Conservation (phyloP, 148 eudicot species). For the Diospyros kaki region DNA sequence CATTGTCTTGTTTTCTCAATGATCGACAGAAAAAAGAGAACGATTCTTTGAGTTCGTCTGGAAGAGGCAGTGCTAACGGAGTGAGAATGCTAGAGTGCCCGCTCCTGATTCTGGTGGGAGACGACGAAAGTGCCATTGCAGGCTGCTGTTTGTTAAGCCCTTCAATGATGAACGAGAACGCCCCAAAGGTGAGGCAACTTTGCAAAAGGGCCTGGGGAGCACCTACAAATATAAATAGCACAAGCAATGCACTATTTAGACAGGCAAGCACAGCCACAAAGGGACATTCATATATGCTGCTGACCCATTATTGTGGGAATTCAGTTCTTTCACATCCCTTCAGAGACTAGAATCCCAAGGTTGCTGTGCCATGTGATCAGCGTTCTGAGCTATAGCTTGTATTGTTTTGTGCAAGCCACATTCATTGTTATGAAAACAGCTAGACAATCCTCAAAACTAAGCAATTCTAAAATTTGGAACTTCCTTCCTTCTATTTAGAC, state of each 20-base stretch:
- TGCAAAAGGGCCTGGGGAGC: conserved; percentile 75
- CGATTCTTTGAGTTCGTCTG: conserved; percentile 52
- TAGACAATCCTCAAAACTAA: no score
- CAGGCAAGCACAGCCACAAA: no score
- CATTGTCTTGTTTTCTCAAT: conserved; percentile 26
- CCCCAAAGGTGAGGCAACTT: conserved; percentile 79
- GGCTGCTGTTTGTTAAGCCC: conserved; percentile 72
- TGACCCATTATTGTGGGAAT: no score
- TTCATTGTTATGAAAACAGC: no score
- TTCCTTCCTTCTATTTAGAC: no score
- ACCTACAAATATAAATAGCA: conserved; percentile 36
- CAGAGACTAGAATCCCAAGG: no score
- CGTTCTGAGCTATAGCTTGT: no score
- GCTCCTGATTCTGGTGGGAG: conserved; percentile 15
- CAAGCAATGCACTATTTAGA: neutral
- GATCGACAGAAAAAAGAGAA: conserved; percentile 57
- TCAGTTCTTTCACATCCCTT: no score
- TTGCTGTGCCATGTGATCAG: no score
- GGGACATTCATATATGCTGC: no score
- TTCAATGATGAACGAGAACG: conserved; percentile 68
- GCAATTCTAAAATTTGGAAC: no score
- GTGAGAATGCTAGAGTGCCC: conserved; percentile 36
- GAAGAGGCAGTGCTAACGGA: conserved; percentile 60
- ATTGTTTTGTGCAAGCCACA: no score
- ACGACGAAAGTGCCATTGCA: conserved; percentile 54